Conservation (phyloP, 345 rosid species). For the Euphorbia peplus region DNA sequence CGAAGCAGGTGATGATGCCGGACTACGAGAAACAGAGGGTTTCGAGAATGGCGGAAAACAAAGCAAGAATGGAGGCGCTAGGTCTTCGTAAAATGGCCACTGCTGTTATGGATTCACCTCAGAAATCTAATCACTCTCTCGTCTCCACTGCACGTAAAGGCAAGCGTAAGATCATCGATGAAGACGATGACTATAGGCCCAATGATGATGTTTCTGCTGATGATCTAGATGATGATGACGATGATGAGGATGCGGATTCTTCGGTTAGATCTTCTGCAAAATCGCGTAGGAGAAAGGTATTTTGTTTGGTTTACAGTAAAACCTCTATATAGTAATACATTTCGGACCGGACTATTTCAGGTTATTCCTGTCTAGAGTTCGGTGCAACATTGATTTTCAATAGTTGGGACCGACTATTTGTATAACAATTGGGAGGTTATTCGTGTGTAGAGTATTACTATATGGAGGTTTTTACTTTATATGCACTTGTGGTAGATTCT, state of each 20-base stretch:
- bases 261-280: conserved; percentile 24
- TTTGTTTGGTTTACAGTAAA: too few species aligned
- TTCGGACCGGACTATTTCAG: too few species aligned
- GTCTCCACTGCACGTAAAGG: conserved; percentile 26
- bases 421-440: too few species aligned
- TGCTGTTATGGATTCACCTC: conserved; percentile 41
- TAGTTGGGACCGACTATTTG: too few species aligned
- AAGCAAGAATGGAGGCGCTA: conserved; percentile 72
- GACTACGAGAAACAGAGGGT: conserved; percentile 71
- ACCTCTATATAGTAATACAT: too few species aligned
- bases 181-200: conserved; percentile 71
- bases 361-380: too few species aligned
- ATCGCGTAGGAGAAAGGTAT: conserved; percentile 30
- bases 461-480: too few species aligned
- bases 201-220: conserved; percentile 27
- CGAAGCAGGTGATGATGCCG: conserved; percentile 33
- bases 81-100: conserved; percentile 60
- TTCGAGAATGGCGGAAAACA: conserved; percentile 73
- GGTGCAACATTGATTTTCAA: too few species aligned
- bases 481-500: neutral
- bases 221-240: conserved; percentile 25
- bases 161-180: conserved; percentile 45
- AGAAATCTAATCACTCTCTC: conserved; percentile 14
- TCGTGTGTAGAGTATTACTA: too few species aligned
- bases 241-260: conserved; percentile 33